Evolutionary conservation across 2,329 filamentous ascomycete species (phyloP).

Genomic region (Pseudopyricularia cyperi): DNA sequence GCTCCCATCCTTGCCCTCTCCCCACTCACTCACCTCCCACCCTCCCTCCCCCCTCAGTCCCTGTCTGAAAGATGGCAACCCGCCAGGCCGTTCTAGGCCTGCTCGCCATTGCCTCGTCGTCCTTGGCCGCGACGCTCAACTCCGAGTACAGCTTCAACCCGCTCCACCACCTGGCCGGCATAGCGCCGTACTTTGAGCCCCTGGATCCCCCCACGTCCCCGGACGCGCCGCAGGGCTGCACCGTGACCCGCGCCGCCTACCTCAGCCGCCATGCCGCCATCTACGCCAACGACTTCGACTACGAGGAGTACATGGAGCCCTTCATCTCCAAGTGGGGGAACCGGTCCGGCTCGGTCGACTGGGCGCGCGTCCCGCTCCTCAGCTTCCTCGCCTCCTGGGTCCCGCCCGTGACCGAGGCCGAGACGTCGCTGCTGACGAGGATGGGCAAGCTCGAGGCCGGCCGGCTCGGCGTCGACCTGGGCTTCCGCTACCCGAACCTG

Average conservation of each 20-base stretch:
- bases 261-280: conserved; percentile 47
- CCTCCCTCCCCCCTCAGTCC: too few species aligned
- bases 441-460: conserved; percentile 48
- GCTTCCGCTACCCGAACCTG: conserved; percentile 43
- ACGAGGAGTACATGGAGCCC: conserved; percentile 41
- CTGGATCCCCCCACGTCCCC: conserved; percentile 31
- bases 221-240: conserved; percentile 34
- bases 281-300: conserved; percentile 47
- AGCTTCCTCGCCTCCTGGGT: conserved; percentile 44
- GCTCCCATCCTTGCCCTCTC: too few species aligned
- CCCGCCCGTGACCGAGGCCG: conserved; percentile 41
- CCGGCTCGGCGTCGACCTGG: conserved; percentile 43
- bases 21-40: too few species aligned
- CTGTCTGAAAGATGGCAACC: neutral
- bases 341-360: conserved; percentile 33
- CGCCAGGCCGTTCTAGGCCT: neutral
- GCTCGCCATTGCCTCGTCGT: neutral
- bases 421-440: conserved; percentile 45
- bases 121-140: conserved; percentile 18
- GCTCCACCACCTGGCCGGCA: conserved; percentile 40
- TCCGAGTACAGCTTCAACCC: conserved; percentile 38
- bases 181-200: conserved; percentile 43
- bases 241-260: conserved; percentile 37
- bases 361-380: conserved; percentile 39
- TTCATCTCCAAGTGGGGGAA: conserved; percentile 46